A percentile compares a stretch with the other conserved stretches of the same genome.
phyloP scores from a whole-genome alignment of 2,329 filamentous ascomycete genomes.

The Pseudogymnoascus sp. region DNA sequence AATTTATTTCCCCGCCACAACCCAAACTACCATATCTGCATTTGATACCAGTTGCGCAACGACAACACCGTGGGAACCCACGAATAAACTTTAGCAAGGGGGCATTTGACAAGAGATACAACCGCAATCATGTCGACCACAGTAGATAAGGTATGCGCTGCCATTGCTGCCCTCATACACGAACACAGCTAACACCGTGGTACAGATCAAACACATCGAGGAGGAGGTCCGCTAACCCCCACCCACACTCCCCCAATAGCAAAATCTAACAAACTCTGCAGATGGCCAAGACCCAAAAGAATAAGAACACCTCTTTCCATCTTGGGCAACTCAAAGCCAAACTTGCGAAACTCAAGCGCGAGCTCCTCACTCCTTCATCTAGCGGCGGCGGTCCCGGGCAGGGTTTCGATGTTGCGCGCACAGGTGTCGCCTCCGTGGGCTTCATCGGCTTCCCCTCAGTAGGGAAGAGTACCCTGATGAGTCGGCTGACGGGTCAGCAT shows the following conservation, averaged over 20 bases:
- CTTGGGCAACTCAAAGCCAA: slow-evolving; percentile 96
- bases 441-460: slow-evolving; percentile 99
- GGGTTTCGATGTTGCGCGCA: slow-evolving; percentile 96
- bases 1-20: slow-evolving; percentile 9
- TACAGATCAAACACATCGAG: slow-evolving; percentile 93
- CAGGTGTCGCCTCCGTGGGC: slow-evolving; percentile 91
- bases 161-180: slow-evolving; percentile 22
- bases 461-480: slow-evolving; percentile 98
- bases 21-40: slow-evolving; percentile 4
- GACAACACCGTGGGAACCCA: slow-evolving; percentile 1
- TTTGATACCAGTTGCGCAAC: slow-evolving; percentile 7
- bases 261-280: slow-evolving; percentile 29
- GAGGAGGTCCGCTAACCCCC: slow-evolving; percentile 58
- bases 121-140: slow-evolving; percentile 76
- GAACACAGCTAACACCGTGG: slow-evolving; percentile 24
- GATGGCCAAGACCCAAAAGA: slow-evolving; percentile 97
- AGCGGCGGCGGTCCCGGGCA: slow-evolving; percentile 78
- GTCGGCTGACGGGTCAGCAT: slow-evolving; percentile 84
- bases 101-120: slow-evolving; percentile 6
- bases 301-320: slow-evolving; percentile 91
- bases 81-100: neutral
- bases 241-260: slow-evolving; percentile 16
- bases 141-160: slow-evolving; percentile 72
- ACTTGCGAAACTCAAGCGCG: slow-evolving; percentile 92
- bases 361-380: slow-evolving; percentile 77